Percentiles rank a stretch among this genome's conserved stretches.
Conservation (phyloP, 352 stramenopile genomes). For the Globisporangium megalacanthum region DNA sequence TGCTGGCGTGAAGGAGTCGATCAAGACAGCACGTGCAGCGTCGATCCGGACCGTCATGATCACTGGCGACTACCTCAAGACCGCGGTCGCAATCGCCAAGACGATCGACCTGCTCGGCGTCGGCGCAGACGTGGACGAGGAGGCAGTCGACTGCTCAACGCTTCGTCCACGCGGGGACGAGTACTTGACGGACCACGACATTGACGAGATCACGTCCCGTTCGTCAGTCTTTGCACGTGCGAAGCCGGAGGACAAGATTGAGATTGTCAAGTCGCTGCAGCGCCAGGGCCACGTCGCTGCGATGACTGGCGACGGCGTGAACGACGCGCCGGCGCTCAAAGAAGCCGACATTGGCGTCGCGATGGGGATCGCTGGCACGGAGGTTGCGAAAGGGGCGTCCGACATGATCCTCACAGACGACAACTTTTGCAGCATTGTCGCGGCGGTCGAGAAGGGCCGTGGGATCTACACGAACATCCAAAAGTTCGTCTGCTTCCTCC, state of each 20-base stretch:
- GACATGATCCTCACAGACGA: slow-evolving; percentile 99
- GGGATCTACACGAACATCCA: slow-evolving; percentile 98
- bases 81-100: slow-evolving; percentile 84
- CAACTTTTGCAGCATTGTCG: slow-evolving; percentile 98
- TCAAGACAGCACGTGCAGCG: slow-evolving; percentile 21
- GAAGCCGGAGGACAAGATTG: slow-evolving; percentile 11
- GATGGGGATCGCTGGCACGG: slow-evolving; percentile 97
- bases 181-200: slow-evolving; percentile 9
- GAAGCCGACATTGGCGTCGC: slow-evolving; percentile 94
- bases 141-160: slow-evolving; percentile 9
- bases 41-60: slow-evolving; percentile 76
- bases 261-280: slow-evolving; percentile 8
- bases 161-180: slow-evolving; percentile 8
- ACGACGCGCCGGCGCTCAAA: slow-evolving; percentile 58
- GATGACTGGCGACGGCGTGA: slow-evolving; percentile 84
- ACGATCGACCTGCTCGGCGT: slow-evolving; percentile 75
- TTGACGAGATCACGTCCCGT: slow-evolving; percentile 12
- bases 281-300: slow-evolving; percentile 27
- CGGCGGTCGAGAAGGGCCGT: slow-evolving; percentile 93
- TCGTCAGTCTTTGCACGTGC: slow-evolving; percentile 7
- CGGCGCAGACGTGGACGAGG: slow-evolving; percentile 10
- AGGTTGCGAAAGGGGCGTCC: slow-evolving; percentile 97
- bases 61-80: slow-evolving; percentile 90
- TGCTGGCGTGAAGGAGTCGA: slow-evolving; percentile 30
- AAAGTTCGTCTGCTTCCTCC: slow-evolving; percentile 98